Evolutionary conservation across 805 yeast genomes (phyloP).

Genomic region (Teunomyces panamensis): DNA sequence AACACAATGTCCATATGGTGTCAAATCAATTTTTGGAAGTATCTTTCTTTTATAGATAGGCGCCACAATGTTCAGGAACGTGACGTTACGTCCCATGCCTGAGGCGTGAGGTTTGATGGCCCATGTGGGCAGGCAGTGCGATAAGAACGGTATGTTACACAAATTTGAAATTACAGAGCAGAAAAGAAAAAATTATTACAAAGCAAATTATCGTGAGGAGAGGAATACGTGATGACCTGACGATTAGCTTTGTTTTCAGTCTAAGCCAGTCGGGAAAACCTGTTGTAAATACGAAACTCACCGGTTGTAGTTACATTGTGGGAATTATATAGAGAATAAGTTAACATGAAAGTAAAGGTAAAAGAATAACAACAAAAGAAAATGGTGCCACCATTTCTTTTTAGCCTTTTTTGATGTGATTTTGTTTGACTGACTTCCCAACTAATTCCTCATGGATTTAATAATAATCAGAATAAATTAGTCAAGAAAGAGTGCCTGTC

Average conservation of each 20-base stretch:
- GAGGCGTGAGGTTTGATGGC: neutral
- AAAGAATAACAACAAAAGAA: no score
- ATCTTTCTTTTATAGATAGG: neutral
- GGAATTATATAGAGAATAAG: no score
- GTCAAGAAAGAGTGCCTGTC: no score
- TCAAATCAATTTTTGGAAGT: neutral
- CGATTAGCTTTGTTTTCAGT: no score
- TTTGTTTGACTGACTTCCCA: no score
- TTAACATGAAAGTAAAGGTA: no score
- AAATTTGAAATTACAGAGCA: neutral
- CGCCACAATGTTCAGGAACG: neutral
- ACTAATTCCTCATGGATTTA: neutral
- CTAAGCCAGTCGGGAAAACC: no score
- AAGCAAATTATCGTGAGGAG: neutral
- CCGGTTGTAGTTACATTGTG: no score
- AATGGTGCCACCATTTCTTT: neutral
- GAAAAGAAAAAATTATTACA: no score
- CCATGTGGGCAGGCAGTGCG: neutral
- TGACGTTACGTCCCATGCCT: neutral
- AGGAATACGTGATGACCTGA: neutral
- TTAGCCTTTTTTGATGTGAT: neutral
- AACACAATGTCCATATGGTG: neutral
- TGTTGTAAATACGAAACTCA: no score
- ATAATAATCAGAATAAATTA: no score
- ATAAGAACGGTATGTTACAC: neutral